phyloP scores from a whole-genome alignment of 2,329 filamentous ascomycete species.

The Mariannaea sp. region DNA sequence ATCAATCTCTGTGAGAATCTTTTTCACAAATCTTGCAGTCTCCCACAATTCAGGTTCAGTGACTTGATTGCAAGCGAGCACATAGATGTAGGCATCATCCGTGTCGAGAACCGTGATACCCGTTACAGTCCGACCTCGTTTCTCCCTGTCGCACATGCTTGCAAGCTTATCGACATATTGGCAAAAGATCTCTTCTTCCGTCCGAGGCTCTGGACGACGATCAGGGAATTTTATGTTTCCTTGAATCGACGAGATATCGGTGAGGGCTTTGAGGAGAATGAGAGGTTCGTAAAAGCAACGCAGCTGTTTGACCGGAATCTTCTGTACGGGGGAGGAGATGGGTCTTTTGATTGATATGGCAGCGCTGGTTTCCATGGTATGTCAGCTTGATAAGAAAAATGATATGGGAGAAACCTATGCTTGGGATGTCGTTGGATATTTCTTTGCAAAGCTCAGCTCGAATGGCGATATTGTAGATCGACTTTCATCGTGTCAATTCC shows the following conservation, averaged over 20 bases:
- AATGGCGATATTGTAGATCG: too few relatives aligned
- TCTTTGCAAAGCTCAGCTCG: too few relatives aligned
- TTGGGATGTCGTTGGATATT: too few relatives aligned
- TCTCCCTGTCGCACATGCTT: conserved; percentile 39
- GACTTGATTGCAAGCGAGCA: conserved; percentile 40
- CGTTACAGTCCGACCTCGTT: conserved; percentile 39
- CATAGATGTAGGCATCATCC: conserved; percentile 36
- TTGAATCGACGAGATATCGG: conserved; percentile 21
- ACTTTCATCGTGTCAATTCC: neutral
- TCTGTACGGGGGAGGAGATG: neutral
- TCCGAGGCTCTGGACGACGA: neutral
- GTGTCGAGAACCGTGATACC: conserved; percentile 38
- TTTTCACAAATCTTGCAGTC: conserved; percentile 13
- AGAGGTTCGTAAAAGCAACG: conserved; percentile 40
- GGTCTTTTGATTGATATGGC: neutral
- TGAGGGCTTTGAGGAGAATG: conserved; percentile 34
- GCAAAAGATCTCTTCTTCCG: conserved; percentile 33
- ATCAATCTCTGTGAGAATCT: conserved; percentile 20
- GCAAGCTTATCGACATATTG: conserved; percentile 41
- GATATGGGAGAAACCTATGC: too few relatives aligned
- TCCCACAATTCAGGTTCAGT: neutral
- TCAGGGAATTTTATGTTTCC: conserved; percentile 11
- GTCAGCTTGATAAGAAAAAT: too few relatives aligned
- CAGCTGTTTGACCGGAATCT: conserved; percentile 24
- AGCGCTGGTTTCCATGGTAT: neutral